A percentile compares a stretch with the other conserved stretches of the same genome.
Evolutionary conservation across 352 stramenopile species (phyloP).

Genomic region (Phytopythium chamaehyphon): DNA sequence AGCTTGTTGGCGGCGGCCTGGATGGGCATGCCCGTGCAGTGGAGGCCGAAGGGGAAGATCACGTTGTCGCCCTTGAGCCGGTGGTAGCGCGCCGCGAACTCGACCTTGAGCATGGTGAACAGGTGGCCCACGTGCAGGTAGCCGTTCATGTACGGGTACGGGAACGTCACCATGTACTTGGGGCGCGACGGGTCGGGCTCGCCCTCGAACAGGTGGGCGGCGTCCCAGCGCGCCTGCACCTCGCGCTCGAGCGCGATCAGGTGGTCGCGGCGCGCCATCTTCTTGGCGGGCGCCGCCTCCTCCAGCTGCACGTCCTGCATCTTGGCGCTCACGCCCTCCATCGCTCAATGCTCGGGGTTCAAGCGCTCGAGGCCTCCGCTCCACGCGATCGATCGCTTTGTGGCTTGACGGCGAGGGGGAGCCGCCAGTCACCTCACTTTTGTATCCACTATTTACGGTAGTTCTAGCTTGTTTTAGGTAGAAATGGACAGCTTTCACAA

Average conservation of each 20-base stretch:
- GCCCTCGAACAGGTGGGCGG: constrained; percentile 89
- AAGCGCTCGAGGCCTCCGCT: too few species aligned
- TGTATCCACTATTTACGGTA: too few species aligned
- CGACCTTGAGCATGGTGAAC: constrained; percentile 99
- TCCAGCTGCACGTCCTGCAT: constrained; percentile 80
- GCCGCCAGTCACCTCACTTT: too few species aligned
- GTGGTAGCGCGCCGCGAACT: constrained; percentile 91
- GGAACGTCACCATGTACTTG: constrained; percentile 99
- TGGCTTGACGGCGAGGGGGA: too few species aligned
- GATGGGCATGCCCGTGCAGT: constrained; percentile 99
- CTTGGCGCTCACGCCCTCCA: constrained; percentile 76
- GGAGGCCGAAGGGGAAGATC: constrained; percentile 98
- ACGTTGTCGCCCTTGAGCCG: constrained; percentile 98
- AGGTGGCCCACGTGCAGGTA: constrained; percentile 97
- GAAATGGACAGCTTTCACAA: too few species aligned
- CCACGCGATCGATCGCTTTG: too few species aligned
- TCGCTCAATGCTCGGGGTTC: too few species aligned
- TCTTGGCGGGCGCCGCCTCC: constrained; percentile 49
- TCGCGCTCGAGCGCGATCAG: constrained; percentile 90
- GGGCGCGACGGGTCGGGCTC: constrained; percentile 69
- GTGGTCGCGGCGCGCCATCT: constrained; percentile 87
- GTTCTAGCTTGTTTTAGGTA: too few species aligned
- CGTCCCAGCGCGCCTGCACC: constrained; percentile 89
- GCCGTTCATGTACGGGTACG: constrained; percentile 99
- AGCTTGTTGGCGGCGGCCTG: constrained; percentile 99